Percentiles rank a stretch among this genome's conserved stretches.
Evolutionary conservation across 768 basidiomycete species (phyloP).

Genomic region (Termitomyces sp.): DNA sequence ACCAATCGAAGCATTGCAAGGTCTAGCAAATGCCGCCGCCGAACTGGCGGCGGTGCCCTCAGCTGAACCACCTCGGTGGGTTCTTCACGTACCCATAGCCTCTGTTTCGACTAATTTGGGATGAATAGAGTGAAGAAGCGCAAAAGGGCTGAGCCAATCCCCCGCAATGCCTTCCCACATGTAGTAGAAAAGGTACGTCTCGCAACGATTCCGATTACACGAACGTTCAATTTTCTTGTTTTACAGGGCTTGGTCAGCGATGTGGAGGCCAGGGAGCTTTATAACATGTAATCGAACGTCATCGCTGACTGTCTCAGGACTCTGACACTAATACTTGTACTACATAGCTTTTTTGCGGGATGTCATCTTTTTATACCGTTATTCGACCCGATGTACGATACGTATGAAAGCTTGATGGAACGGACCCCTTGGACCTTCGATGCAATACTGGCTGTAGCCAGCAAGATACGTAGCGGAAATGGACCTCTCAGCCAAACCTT

Average conservation of each 20-base stretch:
- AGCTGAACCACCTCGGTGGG: slow-evolving; percentile 56
- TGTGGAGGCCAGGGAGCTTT: slow-evolving; percentile 83
- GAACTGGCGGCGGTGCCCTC: slow-evolving; percentile 86
- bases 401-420: slow-evolving; percentile 87
- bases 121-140: slow-evolving; percentile 72
- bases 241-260: slow-evolving; percentile 80
- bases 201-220: not conserved
- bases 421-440: slow-evolving; percentile 96
- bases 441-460: slow-evolving; percentile 87
- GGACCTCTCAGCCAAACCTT: slow-evolving; percentile 82
- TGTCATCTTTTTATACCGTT: slow-evolving; percentile 96
- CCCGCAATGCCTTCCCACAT: slow-evolving; percentile 83
- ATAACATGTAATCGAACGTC: slow-evolving; percentile 69
- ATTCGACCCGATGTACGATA: slow-evolving; percentile 91
- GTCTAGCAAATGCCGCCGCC: slow-evolving; percentile 91
- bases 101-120: slow-evolving; percentile 4
- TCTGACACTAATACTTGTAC: slow-evolving; percentile 32
- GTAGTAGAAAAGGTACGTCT: slow-evolving; percentile 76
- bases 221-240: not conserved
- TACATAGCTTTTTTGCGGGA: slow-evolving; percentile 85
- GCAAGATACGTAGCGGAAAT: slow-evolving; percentile 88
- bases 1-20: slow-evolving; percentile 92
- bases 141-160: slow-evolving; percentile 78
- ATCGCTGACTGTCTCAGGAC: slow-evolving; percentile 24
- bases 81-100: slow-evolving; percentile 7